A percentile compares a stretch with the other conserved stretches of the same genome.
These are phyloP conservation scores for Claviceps sorghi DNA, from an alignment of 2,329 filamentous ascomycete genomes.

Conservation along the genomic window DNA sequence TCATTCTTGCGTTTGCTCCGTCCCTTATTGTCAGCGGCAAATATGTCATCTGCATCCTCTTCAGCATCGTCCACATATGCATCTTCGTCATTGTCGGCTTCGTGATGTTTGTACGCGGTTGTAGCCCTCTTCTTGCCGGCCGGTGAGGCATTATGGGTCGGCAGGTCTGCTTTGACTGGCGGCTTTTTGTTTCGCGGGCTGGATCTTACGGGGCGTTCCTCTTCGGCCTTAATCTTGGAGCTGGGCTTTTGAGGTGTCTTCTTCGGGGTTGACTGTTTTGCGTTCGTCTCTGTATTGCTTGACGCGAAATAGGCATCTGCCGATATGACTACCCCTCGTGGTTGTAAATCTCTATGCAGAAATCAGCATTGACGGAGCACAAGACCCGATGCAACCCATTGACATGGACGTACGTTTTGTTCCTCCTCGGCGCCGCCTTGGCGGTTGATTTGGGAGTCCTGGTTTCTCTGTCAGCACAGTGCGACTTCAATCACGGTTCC, in stretches of 20 bases:
- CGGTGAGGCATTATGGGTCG: conserved; percentile 15
- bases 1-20: conserved; percentile 55
- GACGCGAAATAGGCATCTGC: conserved; percentile 44
- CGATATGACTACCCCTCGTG: conserved; percentile 36
- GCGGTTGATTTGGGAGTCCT: conserved; percentile 37
- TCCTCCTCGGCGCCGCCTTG: conserved; percentile 38
- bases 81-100: conserved; percentile 33
- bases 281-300: conserved; percentile 23
- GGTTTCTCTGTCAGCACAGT: not conserved
- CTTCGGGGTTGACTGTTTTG: conserved; percentile 22
- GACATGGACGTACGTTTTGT: conserved; percentile 29
- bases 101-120: conserved; percentile 25
- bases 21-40: conserved; percentile 55
- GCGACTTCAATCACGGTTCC: not conserved
- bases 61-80: conserved; percentile 54
- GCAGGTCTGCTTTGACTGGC: conserved; percentile 16
- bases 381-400: not conserved
- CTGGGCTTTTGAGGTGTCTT: conserved; percentile 25
- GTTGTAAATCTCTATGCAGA: conserved; percentile 21
- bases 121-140: conserved; percentile 28
- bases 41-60: conserved; percentile 65
- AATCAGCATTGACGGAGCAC: not conserved
- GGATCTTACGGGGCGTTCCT: conserved; percentile 32
- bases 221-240: conserved; percentile 22
- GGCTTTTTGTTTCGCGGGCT: conserved; percentile 35